Conservation (phyloP, 1,139 yeast genomes). For the Geotrichum aggregatum region DNA sequence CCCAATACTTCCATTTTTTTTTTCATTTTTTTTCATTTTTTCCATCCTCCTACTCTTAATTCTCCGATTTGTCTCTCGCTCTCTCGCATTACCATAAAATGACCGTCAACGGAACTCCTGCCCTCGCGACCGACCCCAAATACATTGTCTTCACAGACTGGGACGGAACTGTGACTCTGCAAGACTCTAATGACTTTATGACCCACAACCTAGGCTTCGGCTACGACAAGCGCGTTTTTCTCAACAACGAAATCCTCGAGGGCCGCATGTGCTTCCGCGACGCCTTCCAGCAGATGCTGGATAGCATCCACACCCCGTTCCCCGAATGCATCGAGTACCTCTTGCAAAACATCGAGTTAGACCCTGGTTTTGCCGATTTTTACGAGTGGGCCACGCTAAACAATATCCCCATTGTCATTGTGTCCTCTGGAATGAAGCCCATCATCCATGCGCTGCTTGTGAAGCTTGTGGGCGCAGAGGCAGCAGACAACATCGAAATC, state of each 20-base stretch:
- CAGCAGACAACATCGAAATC: conserved; percentile 69
- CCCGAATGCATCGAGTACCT: conserved; percentile 69
- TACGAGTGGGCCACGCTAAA: conserved; percentile 72
- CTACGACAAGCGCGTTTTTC: conserved; percentile 53
- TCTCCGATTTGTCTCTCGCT: neutral
- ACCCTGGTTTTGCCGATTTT: conserved; percentile 83
- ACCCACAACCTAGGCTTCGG: conserved; percentile 92
- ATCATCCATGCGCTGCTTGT: conserved; percentile 72
- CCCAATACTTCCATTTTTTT: neutral
- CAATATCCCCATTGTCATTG: conserved; percentile 70
- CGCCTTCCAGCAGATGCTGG: conserved; percentile 80
- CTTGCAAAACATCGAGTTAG: conserved; percentile 57
- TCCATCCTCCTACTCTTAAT: too few species aligned
- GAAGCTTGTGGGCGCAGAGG: conserved; percentile 71
- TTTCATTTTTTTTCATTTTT: neutral
- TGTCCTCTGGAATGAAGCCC: conserved; percentile 89
- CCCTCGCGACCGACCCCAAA: conserved; percentile 40
- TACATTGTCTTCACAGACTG: conserved; percentile 94
- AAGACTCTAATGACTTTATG: conserved; percentile 85
- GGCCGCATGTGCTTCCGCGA: conserved; percentile 67
- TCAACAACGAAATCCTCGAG: conserved; percentile 69
- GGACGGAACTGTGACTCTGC: conserved; percentile 94
- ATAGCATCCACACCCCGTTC: conserved; percentile 69
- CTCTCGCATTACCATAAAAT: neutral
- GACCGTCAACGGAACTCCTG: conserved; percentile 27